Conservation (phyloP, 2,329 filamentous ascomycete genomes). For the Claviceps maximensis region DNA sequence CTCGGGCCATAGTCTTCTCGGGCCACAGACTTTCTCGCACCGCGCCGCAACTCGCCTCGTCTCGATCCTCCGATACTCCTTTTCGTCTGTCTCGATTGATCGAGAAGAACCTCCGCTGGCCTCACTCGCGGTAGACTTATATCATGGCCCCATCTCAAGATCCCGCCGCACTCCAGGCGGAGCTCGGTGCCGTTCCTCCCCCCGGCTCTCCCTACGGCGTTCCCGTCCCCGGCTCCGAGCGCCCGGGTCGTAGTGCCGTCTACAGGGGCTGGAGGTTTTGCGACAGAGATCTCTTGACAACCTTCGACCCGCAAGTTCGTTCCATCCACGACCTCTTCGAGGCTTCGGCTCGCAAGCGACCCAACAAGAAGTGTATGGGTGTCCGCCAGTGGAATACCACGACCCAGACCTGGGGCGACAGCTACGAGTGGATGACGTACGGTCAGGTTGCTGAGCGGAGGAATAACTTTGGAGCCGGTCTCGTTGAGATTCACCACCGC, state of each 20-base stretch:
- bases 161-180: conserved; percentile 29
- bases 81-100: not conserved
- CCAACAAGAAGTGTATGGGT: conserved; percentile 64
- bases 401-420: conserved; percentile 58
- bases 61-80: not conserved
- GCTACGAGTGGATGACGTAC: conserved; percentile 77
- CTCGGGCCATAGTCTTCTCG: not conserved
- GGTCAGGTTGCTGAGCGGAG: conserved; percentile 63
- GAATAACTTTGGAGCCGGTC: conserved; percentile 71
- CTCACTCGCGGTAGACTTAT: not conserved
- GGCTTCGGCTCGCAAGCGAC: conserved; percentile 43
- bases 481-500: conserved; percentile 69
- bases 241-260: conserved; percentile 56
- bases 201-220: conserved; percentile 68
- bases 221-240: conserved; percentile 59
- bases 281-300: conserved; percentile 57
- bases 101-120: conserved; percentile 3
- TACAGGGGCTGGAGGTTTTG: conserved; percentile 75
- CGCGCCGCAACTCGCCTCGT: not conserved
- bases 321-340: conserved; percentile 79
- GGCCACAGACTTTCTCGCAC: not conserved
- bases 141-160: conserved; percentile 21
- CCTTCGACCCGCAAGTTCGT: conserved; percentile 54
- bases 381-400: conserved; percentile 63
- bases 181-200: conserved; percentile 50